Base-by-base conservation (phyloP, 2,329 filamentous ascomycete species). In the Ophiosphaerella korrae region DNA sequence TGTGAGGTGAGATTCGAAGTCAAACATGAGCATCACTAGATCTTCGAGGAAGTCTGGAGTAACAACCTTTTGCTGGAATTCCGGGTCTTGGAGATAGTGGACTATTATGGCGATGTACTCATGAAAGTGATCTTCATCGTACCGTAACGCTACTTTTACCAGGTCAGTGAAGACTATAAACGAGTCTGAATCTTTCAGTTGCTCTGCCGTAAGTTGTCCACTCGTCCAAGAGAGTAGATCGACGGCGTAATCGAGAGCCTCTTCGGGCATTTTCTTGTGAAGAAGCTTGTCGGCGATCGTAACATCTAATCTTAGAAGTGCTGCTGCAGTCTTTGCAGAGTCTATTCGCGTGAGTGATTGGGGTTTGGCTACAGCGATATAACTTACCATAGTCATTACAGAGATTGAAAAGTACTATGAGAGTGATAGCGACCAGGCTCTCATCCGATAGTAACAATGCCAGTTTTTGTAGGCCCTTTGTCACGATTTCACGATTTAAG, bases 391-490 rank as follows among this genome's bases (percentile, higher is more conserved):
- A 76, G 42, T 75, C 74, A 16, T 73, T 72, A 55, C 75, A 76
- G 13, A 78, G 70, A 52, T 79, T 79, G 60, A 75, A 74, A 11
- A 78, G 58, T 2, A 78, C 76, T 34, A 71, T 75, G 29, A 75
- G 60, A 39, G 73, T 65, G 13, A 69, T 70, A 5, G 54, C 46
- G 8, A 47, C 48, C 14, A 75, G 49, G 5, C 65, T 57, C 34
- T 63, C 55, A 12, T 56, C 49, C 9, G 57, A 43, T 3, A 74
- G 48, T 37, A 64, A 72, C 13, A 50, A 52, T 34, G 64, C 51
- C 3, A 75, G 57, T 23, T 62, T 62, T 5, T 58, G 51, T 18
- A 74, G 56, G 14, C 65, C 45, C 31, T 63, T 50, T 12, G 63
- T 49, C 23, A 62, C 64, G 12, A 66, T 39, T 48, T 67, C 66